Base-by-base conservation (phyloP, 2,329 filamentous ascomycete genomes). In the Alternaria incomplexa region DNA sequence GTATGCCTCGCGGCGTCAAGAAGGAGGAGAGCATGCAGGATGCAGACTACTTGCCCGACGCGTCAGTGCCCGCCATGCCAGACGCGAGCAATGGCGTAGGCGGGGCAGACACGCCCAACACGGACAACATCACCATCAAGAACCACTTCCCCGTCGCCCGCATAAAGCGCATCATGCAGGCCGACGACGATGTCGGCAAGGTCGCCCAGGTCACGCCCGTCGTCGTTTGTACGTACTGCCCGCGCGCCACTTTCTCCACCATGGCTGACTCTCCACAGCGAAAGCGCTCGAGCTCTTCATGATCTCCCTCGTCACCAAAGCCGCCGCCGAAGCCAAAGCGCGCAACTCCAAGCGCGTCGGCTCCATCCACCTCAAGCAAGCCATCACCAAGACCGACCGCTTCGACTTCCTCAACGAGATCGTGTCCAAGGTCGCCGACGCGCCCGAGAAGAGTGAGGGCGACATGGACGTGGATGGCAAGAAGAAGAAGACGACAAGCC, bases 151-250 rank as follows among this genome's bases (percentile, higher is more conserved):
- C 96, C 1, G 97, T 97, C 30, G 96, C 96, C 13, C 88, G 96
- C 65, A 99, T 99, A 84, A 99, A 99, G 85, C 90, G 96, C 55
- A 98, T 99, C 75, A 98, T 99, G 96, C 96, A 99, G 82, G 95
- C 95, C 11, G 96, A 99, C 76, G 96, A 99, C 77, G 96, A 99
- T 79, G 94, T 99, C 0, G 96, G 96, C 65, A 99, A 99, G 82
- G 96, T 99, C 10, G 94, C 96, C 5, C 96, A 99, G 81, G 96
- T 98, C 65, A 97, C 96, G 1, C 95, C 95, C 15, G 96, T 97
- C 60, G 96, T 95, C 25, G 95, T 98, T 47, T 89, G 88, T 89
- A 85, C 76, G 87, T 83, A n/a, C 12, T 15, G 6, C 17, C 28
- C 11, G 40, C 5, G 28, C 32, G 23, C 11, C 12, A 1, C 20